These are phyloP conservation scores for Penicillium egyptiacum DNA, from an alignment of 495 filamentous ascomycete genomes.

Conservation along the genomic window DNA sequence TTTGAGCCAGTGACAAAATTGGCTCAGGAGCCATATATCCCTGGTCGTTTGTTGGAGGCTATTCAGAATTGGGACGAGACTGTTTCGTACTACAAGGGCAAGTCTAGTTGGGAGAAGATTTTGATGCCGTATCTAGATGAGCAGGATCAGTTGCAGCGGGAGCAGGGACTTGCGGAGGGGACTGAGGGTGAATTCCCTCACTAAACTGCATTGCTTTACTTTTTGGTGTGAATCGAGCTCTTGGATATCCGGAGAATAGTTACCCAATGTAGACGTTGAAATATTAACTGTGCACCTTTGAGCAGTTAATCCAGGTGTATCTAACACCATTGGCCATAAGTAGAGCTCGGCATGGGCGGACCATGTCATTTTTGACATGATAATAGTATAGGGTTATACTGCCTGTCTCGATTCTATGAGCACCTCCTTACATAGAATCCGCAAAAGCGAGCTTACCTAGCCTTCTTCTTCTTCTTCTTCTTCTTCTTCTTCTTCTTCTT, in stretches of 20 bases:
- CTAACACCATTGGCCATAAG: no score
- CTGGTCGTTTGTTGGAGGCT: constrained; percentile 62
- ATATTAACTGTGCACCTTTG: neutral
- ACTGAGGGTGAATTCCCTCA: constrained; percentile 12
- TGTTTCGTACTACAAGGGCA: constrained; percentile 71
- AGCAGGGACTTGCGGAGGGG: constrained; percentile 38
- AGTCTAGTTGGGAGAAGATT: constrained; percentile 64
- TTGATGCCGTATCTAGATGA: constrained; percentile 69
- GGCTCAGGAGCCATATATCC: constrained; percentile 59
- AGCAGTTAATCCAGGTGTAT: no score
- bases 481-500: no score
- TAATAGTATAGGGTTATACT: no score
- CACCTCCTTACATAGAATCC: no score
- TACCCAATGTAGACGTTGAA: neutral
- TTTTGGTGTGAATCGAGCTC: neutral
- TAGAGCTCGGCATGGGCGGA: no score
- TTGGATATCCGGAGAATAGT: neutral
- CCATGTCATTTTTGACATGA: no score
- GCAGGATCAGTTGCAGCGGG: constrained; percentile 66
- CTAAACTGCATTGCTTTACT: neutral
- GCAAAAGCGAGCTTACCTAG: no score
- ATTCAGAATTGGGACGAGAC: constrained; percentile 74
- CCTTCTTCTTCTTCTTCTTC: no score
- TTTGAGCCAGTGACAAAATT: constrained; percentile 61
- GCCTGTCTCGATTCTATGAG: no score